Conservation (phyloP, 1,139 yeast genomes). For the Debaryomyces psychrophilus region DNA sequence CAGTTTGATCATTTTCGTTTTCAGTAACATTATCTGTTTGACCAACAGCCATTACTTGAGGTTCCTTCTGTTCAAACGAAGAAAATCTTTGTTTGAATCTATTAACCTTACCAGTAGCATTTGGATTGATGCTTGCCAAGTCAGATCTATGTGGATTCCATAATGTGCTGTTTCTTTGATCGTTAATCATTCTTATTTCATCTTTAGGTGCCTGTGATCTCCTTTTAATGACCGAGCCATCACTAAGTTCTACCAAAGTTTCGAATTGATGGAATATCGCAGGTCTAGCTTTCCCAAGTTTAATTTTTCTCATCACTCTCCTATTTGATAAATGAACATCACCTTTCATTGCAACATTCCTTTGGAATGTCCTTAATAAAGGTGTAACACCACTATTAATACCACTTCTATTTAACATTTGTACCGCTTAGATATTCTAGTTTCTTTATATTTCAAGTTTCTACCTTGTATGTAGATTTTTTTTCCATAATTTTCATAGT, state of each 20-base stretch:
- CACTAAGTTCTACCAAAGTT: conserved; percentile 83
- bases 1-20: conserved; percentile 12
- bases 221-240: conserved; percentile 85
- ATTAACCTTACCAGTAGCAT: conserved; percentile 82
- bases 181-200: conserved; percentile 83
- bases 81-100: conserved; percentile 80
- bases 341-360: conserved; percentile 34
- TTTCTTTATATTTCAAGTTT: not conserved
- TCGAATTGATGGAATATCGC: conserved; percentile 91
- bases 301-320: conserved; percentile 58
- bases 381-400: conserved; percentile 6
- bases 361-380: conserved; percentile 19
- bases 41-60: conserved; percentile 23
- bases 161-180: conserved; percentile 79
- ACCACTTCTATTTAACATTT: conserved; percentile 4
- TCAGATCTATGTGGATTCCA: conserved; percentile 92
- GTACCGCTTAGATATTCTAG: not conserved
- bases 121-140: conserved; percentile 71
- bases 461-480: conserved; percentile 3
- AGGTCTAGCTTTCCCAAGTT: conserved; percentile 84
- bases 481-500: conserved; percentile 6
- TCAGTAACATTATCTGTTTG: conserved; percentile 16
- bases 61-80: conserved; percentile 42
- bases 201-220: conserved; percentile 87
- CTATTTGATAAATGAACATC: conserved; percentile 49